These are phyloP conservation scores for Takakia lepidozioides DNA, from an alignment of 225 moss, liverwort and hornwort genomes.

Conservation along the genomic window DNA sequence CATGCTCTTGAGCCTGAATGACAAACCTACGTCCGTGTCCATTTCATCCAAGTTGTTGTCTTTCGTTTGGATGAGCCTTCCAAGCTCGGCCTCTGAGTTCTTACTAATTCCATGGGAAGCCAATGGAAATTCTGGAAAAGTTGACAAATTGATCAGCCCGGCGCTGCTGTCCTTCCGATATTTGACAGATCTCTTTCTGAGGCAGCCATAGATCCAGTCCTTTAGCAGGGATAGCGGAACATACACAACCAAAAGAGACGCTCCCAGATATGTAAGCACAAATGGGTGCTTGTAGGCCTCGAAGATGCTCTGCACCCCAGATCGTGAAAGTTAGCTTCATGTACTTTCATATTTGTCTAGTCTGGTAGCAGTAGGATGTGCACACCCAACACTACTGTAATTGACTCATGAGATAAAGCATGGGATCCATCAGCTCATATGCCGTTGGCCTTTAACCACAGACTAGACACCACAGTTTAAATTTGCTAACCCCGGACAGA, in stretches of 20 bases:
- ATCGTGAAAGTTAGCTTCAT: not conserved
- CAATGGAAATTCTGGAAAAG: constrained; percentile 30
- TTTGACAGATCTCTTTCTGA: constrained; percentile 21
- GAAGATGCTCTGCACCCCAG: constrained; percentile 74
- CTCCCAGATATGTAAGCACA: constrained; percentile 94
- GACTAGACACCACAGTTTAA: too few species aligned
- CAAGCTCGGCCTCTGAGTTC: constrained; percentile 25
- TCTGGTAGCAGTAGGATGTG: not conserved
- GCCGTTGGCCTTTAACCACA: too few species aligned
- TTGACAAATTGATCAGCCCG: constrained; percentile 15
- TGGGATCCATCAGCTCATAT: too few species aligned
- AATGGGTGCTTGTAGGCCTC: constrained; percentile 86
- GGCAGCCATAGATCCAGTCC: constrained; percentile 45
- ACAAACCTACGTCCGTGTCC: constrained; percentile 30
- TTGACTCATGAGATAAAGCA: not conserved
- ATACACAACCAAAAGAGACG: constrained; percentile 76
- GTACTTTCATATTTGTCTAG: not conserved
- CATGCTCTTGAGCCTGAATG: constrained; percentile 40
- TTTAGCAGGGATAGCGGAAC: constrained; percentile 63
- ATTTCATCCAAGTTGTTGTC: constrained; percentile 23
- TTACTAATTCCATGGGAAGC: constrained; percentile 23
- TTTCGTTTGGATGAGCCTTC: constrained; percentile 36
- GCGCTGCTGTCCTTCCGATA: constrained; percentile 7
- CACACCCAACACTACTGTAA: not conserved
- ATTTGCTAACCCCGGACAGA: too few species aligned